Evolutionary conservation across 148 eudicot genomes (phyloP).

Genomic region (Rhododendron griersonianum): DNA sequence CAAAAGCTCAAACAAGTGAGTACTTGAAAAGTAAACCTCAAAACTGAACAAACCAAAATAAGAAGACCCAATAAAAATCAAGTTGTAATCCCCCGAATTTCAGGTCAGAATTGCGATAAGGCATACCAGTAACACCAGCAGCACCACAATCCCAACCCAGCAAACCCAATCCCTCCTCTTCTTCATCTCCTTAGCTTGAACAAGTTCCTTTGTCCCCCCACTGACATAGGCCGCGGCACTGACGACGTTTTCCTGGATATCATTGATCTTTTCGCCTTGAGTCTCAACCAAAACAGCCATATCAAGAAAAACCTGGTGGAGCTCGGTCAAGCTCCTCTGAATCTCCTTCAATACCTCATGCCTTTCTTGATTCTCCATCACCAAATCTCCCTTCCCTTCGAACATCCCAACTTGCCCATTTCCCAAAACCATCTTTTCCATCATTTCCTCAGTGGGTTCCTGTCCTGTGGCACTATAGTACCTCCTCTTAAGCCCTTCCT

Average conservation of each 20-base stretch:
- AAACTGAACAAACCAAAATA: neutral
- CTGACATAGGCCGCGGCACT: neutral
- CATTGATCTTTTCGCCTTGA: slow-evolving; percentile 12
- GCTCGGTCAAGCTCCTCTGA: slow-evolving; percentile 16
- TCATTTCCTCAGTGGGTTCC: slow-evolving; percentile 9
- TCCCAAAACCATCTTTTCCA: slow-evolving; percentile 12
- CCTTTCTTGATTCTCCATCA: slow-evolving; percentile 14
- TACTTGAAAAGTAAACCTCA: no score
- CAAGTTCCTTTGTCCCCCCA: slow-evolving; percentile 10
- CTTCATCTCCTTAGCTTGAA: slow-evolving; percentile 7
- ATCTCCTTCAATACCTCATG: slow-evolving; percentile 9
- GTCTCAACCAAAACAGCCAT: slow-evolving; percentile 19
- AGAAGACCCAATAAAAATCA: neutral
- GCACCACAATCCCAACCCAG: slow-evolving; percentile 6
- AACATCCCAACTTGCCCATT: slow-evolving; percentile 4
- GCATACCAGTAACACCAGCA: slow-evolving; percentile 1
- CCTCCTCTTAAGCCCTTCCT: slow-evolving; percentile 16
- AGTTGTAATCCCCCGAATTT: neutral
- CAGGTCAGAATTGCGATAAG: neutral
- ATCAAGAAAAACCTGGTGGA: slow-evolving; percentile 16
- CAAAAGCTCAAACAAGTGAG: neutral
- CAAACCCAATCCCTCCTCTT: slow-evolving; percentile 8
- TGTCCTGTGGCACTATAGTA: slow-evolving; percentile 13
- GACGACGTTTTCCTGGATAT: slow-evolving; percentile 4
- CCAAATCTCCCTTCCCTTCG: slow-evolving; percentile 16